A percentile compares a stretch with the other conserved stretches of the same genome.
phyloP scores from a whole-genome alignment of 1,139 yeast species.

The Groenewaldozyma sp. region DNA sequence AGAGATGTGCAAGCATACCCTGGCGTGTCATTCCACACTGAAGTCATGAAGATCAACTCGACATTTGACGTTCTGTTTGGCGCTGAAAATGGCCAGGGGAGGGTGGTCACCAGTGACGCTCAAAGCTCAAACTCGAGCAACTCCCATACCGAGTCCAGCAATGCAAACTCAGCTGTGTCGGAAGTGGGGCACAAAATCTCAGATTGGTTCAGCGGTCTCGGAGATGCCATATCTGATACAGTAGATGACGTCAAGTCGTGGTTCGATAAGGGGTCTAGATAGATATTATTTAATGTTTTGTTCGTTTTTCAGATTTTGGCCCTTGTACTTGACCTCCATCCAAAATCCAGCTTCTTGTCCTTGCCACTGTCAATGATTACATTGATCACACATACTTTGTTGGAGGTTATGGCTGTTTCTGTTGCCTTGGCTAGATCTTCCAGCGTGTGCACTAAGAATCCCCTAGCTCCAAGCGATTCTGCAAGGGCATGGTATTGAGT shows the following conservation, averaged over 20 bases:
- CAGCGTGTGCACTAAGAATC: conserved; percentile 37
- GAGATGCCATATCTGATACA: conserved; percentile 8
- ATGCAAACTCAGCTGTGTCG: background rate
- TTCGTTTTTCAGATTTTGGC: conserved; percentile 15
- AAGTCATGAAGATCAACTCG: conserved; percentile 23
- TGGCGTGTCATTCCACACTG: conserved; percentile 39
- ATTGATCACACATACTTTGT: conserved; percentile 41
- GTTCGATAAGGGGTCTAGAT: conserved; percentile 4
- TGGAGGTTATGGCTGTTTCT: conserved; percentile 32
- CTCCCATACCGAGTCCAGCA: background rate
- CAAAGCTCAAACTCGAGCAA: background rate
- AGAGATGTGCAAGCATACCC: conserved; percentile 48
- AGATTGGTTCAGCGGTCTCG: conserved; percentile 8
- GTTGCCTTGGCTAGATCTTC: conserved; percentile 36
- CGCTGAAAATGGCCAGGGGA: conserved; percentile 7
- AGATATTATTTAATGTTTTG: too few species aligned
- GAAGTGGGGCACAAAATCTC: conserved; percentile 2
- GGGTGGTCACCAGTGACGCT: conserved; percentile 5
- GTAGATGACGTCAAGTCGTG: conserved; percentile 10
- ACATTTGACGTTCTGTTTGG: conserved; percentile 25
- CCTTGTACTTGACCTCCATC: conserved; percentile 51
- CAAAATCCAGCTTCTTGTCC: conserved; percentile 46
- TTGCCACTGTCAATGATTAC: conserved; percentile 50
- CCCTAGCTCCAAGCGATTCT: conserved; percentile 45
- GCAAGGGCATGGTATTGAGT: conserved; percentile 49